A percentile compares a stretch with the other conserved stretches of the same genome.
Conservation (phyloP, 2,329 filamentous ascomycete species). For the Ascochyta rabiei region DNA sequence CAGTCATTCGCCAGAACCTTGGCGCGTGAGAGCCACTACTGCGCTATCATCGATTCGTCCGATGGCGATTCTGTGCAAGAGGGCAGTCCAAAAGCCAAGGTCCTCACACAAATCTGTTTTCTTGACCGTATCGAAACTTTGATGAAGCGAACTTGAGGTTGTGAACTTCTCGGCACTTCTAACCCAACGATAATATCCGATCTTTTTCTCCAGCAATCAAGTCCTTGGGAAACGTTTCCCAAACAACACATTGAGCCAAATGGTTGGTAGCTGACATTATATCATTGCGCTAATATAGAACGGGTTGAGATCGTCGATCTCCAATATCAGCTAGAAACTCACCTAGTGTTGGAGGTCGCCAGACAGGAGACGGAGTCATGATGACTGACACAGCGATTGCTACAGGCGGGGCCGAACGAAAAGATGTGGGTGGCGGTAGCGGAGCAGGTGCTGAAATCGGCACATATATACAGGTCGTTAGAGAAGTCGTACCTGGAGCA, state of each 20-base stretch:
- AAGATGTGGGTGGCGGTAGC: no score
- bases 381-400: no score
- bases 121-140: neutral
- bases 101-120: neutral
- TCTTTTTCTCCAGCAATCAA: slow-evolving; percentile 64
- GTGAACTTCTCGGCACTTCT: slow-evolving; percentile 66
- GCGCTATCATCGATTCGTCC: slow-evolving; percentile 40
- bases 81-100: neutral
- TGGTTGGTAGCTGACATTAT: no score
- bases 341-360: no score
- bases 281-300: no score
- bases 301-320: no score
- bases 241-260: slow-evolving; percentile 32
- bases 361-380: no score
- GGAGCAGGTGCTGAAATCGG: no score
- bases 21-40: slow-evolving; percentile 23
- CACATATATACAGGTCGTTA: no score
- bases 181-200: slow-evolving; percentile 64
- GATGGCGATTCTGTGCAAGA: neutral
- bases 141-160: slow-evolving; percentile 48
- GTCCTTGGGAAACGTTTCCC: slow-evolving; percentile 57
- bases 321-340: no score
- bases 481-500: no score
- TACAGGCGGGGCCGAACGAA: no score
- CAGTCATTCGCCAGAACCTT: slow-evolving; percentile 31